Evolutionary conservation across 257 asterid genomes (phyloP).

Genomic region (Capsicum rhomboideum): DNA sequence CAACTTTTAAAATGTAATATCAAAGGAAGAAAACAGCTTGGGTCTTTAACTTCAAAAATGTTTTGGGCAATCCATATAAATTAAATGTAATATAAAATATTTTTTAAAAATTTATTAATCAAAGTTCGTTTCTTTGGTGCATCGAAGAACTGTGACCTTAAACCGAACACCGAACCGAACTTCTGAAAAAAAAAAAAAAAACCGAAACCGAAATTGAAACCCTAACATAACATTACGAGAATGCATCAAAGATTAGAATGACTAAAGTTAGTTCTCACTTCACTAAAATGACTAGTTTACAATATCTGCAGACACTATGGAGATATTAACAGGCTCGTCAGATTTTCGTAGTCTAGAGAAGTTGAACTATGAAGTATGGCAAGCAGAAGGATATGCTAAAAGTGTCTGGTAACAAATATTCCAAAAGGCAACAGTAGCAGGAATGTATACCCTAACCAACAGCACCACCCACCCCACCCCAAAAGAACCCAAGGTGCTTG

Average conservation of each 20-base stretch:
- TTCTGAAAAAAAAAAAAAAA: too few relatives aligned
- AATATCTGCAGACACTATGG: background rate
- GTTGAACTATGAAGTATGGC: background rate
- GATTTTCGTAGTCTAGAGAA: background rate
- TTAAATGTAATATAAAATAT: too few relatives aligned
- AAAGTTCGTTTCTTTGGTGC: too few relatives aligned
- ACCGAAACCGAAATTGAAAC: too few relatives aligned
- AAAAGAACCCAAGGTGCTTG: background rate
- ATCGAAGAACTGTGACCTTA: too few relatives aligned
- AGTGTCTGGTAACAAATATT: background rate
- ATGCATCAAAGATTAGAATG: background rate
- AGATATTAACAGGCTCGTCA: background rate
- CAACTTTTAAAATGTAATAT: too few relatives aligned
- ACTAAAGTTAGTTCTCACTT: background rate
- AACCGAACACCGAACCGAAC: too few relatives aligned
- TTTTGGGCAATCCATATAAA: too few relatives aligned
- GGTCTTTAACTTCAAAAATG: too few relatives aligned
- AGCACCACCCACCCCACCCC: background rate
- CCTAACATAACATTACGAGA: background rate
- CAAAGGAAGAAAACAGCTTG: too few relatives aligned
- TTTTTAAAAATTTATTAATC: too few relatives aligned
- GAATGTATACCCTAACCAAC: background rate
- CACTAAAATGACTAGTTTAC: background rate
- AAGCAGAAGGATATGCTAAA: background rate
- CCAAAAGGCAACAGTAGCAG: background rate